These are phyloP conservation scores for Penicillium corylophilum DNA, from an alignment of 2,329 filamentous ascomycete genomes.

Conservation along the genomic window DNA sequence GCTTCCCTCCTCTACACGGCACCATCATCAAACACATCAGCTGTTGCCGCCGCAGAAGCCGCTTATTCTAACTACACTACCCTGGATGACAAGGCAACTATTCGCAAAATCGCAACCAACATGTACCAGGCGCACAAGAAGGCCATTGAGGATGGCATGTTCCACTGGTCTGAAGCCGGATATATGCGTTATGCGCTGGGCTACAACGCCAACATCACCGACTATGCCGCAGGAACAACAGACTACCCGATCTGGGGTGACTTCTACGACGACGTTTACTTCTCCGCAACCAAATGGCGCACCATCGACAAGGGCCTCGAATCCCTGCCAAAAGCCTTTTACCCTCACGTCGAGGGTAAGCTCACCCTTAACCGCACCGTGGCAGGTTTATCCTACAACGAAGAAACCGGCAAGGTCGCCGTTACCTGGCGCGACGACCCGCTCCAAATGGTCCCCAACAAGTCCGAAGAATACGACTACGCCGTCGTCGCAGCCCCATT, in stretches of 20 bases:
- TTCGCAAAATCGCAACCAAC: constrained; percentile 32
- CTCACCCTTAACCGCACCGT: constrained; percentile 59
- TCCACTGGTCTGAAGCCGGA: constrained; percentile 64
- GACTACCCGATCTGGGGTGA: constrained; percentile 50
- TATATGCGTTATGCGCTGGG: constrained; percentile 62
- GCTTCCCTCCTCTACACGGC: constrained; percentile 38
- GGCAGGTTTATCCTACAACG: constrained; percentile 56
- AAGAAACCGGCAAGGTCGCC: constrained; percentile 53
- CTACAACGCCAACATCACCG: constrained; percentile 55
- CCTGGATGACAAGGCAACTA: constrained; percentile 21
- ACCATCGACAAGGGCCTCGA: constrained; percentile 64
- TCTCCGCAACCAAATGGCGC: constrained; percentile 58
- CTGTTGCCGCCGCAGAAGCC: constrained; percentile 39
- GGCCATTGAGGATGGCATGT: constrained; percentile 55
- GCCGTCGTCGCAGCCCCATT: constrained; percentile 66
- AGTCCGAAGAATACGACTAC: constrained; percentile 60
- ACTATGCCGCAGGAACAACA: constrained; percentile 49
- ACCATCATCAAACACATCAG: constrained; percentile 35
- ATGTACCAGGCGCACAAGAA: constrained; percentile 55
- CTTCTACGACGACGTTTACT: constrained; percentile 60
- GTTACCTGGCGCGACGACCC: constrained; percentile 54
- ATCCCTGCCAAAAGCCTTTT: constrained; percentile 62
- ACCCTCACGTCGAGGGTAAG: constrained; percentile 58
- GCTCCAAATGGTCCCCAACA: constrained; percentile 45
- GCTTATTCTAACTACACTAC: constrained; percentile 39